Base-by-base conservation (phyloP, 2,329 filamentous ascomycete species). In the Massarina eburnea region DNA sequence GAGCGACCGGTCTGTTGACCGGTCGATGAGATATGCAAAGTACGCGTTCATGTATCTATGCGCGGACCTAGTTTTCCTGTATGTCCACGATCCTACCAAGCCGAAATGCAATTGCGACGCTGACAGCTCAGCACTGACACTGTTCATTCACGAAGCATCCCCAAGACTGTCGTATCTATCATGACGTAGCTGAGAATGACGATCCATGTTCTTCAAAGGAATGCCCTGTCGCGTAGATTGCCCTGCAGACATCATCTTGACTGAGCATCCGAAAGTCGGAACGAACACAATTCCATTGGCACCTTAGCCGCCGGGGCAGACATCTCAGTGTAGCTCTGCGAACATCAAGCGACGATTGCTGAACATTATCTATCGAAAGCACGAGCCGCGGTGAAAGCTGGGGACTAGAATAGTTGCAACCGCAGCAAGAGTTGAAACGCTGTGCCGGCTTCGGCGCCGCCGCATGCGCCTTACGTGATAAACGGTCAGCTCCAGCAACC, bases 391-490 rank as follows among this genome's bases (percentile, higher is more conserved):
- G 9, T 8, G 18, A 37, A 14, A 21, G 34, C 34, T 21, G 33
- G 17, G 10, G 33, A 10, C 6, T 22, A 27, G 27, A 24, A 39
- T 39, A 39, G 17, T 18, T 22, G 17, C 36, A 19, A 17, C 39
- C 12, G 39, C 39, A 7, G 39, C 19, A 21, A 38, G 37, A 24
- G 19, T 17, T 2, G 8, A 20, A 29, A 17, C 15, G 17, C 22
- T 20, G 40, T 9, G 14, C n/a, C 21, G 20, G 22, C 37, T 27
- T 36, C 14, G 5, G 36, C 22, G 29, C 34, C 29, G 24, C 39
- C 33, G 35, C 39, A 45, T 34, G 39, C 29, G 40, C 42, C 38
- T 39, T 38, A n/a, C n/a, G n/a, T n/a, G n/a, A n/a, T n/a, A n/a
- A 14, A 30, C 27, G 5, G 12, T 30, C 12, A 14, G 27, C 27